phyloP scores from a whole-genome alignment of 2,329 filamentous ascomycete species.

The Exophiala sp. region DNA sequence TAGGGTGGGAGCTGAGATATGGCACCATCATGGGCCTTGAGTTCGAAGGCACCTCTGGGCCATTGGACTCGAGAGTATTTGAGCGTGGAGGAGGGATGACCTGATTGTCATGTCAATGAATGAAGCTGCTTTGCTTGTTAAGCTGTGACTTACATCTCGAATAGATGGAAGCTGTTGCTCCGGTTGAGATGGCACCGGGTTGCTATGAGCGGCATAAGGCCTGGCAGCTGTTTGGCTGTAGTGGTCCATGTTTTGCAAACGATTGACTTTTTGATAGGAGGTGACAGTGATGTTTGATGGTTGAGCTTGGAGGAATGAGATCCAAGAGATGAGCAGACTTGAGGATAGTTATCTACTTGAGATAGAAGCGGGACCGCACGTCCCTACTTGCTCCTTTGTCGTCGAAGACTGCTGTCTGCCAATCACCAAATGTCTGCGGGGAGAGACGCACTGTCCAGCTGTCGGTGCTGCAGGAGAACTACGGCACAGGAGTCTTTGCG shows the following conservation, averaged over 20 bases:
- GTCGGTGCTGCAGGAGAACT: slow-evolving; percentile 14
- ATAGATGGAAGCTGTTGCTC: slow-evolving; percentile 23
- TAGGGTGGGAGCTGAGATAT: slow-evolving; percentile 18
- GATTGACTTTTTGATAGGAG: slow-evolving; percentile 3
- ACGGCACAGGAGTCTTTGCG: slow-evolving; percentile 14
- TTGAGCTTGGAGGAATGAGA: slow-evolving; percentile 1
- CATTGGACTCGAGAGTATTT: slow-evolving; percentile 8
- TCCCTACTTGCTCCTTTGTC: slow-evolving; percentile 1
- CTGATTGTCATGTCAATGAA: slow-evolving; percentile 7
- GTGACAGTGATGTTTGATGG: slow-evolving; percentile 2
- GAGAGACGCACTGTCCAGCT: slow-evolving; percentile 14
- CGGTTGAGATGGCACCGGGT: slow-evolving; percentile 9
- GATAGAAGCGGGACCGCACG: slow-evolving; percentile 9
- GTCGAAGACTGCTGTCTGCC: slow-evolving; percentile 5
- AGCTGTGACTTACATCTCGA: slow-evolving; percentile 15
- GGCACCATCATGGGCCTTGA: slow-evolving; percentile 15
- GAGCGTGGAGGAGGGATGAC: slow-evolving; percentile 18
- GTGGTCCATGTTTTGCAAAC: slow-evolving; percentile 10
- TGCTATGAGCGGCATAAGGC: slow-evolving; percentile 13
- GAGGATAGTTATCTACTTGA: slow-evolving; percentile 16
- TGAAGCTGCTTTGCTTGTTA: not conserved
- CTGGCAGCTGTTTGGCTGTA: slow-evolving; percentile 11
- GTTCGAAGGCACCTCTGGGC: slow-evolving; percentile 8
- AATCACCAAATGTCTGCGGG: slow-evolving; percentile 16
- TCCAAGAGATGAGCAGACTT: slow-evolving; percentile 9